phyloP scores from a whole-genome alignment of 2,329 filamentous ascomycete species.

The Aaosphaeria pasadenensis region DNA sequence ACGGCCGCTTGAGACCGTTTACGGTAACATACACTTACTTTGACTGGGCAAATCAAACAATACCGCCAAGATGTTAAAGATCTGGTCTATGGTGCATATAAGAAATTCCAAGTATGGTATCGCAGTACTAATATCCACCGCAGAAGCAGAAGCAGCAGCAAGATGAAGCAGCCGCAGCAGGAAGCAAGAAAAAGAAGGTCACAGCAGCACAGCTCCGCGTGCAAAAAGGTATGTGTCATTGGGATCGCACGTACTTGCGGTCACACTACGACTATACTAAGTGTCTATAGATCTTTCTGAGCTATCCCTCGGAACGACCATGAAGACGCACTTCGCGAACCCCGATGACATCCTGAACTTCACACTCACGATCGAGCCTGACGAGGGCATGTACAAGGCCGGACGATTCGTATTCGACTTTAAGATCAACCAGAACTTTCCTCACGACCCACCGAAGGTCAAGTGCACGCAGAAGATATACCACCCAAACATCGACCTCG shows the following conservation, averaged over 20 bases:
- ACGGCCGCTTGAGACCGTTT: too few species aligned
- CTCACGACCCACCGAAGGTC: constrained; percentile 96
- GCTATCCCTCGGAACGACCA: constrained; percentile 72
- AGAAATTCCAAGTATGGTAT: not conserved
- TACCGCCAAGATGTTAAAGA: constrained; percentile 82
- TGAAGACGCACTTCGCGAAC: constrained; percentile 78
- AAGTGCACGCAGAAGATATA: constrained; percentile 98
- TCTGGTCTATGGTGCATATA: constrained; percentile 87
- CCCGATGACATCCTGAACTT: constrained; percentile 86
- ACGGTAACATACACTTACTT: too few species aligned
- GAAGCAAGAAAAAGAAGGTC: constrained; percentile 96
- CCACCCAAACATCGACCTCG: constrained; percentile 96
- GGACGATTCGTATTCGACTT: constrained; percentile 89
- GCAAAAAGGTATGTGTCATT: constrained; percentile 71
- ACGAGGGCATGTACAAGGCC: constrained; percentile 85
- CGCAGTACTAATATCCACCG: constrained; percentile 21
- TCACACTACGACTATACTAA: not conserved
- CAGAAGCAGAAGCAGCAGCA: constrained; percentile 92
- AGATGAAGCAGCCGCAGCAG: constrained; percentile 77
- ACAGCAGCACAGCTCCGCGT: constrained; percentile 93
- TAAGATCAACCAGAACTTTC: constrained; percentile 90
- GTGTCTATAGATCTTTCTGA: constrained; percentile 68
- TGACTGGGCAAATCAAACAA: not conserved
- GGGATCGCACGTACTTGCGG: too few species aligned
- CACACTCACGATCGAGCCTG: constrained; percentile 74